Base-by-base conservation (phyloP, 371 early-diverging fungal species). In the Mucor piriformis region DNA sequence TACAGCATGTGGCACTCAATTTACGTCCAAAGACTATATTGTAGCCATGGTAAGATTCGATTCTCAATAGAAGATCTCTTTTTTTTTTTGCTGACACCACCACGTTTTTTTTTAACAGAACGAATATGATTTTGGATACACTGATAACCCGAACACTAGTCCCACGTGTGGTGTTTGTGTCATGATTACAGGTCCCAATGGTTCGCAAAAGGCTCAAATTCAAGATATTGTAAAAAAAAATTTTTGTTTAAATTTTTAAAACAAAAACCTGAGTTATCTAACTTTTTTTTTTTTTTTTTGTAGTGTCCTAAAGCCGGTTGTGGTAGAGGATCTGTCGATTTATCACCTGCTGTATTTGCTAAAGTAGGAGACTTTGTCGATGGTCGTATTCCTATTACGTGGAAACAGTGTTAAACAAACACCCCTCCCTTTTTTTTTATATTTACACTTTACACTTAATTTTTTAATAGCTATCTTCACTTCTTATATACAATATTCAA, bases 91-190 rank as follows among this genome's bases (percentile, higher is more conserved):
- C 3, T 25, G 27, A 38, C 37, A 47, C 10, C 34, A 34, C 13
- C 11, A 11, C 34, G n/a, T 25, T n/a, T 20, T 49, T 15, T 34
- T 24, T 34, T 29, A 16, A 24, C 57, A 79, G 79, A 72, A 79
- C 55, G 56, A 59, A 4, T 48, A 72, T 44, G 79, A 79, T 61
- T 79, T 70, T 61, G 79, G 79, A 12, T 29, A 44, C 0, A 65
- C 67, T 42, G 74, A 52, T 16, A 64, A 79, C 49, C 74, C 79
- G 6, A 79, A 79, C 40, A 63, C 72, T 33, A 74, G 74, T 44
- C 76, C 79, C 12, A 74, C 70, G 0, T 79, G 79, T 57, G 79
- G 79, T 38, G 64, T 60, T 6, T 79, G 79, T 40, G 73, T 79
- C 20, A 54, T 64, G 11, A 54, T 79, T 0, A 74, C 70, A 16